These are phyloP conservation scores for Conringia planisiliqua DNA, from an alignment of 345 rosid species.

Conservation along the genomic window DNA sequence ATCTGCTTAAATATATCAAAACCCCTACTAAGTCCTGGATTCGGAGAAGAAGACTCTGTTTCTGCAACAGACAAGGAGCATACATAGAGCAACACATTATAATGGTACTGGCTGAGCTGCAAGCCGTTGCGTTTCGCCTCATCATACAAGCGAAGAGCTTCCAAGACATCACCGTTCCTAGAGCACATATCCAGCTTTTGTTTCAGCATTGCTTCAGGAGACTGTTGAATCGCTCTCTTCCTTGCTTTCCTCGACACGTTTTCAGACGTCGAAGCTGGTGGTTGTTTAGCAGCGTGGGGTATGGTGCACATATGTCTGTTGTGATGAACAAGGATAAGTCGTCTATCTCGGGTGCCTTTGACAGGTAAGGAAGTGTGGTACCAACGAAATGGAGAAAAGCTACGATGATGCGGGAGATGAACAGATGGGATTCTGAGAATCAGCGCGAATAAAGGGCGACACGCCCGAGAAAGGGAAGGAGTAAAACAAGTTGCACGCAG, in stretches of 20 bases:
- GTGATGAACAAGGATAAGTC: conserved; percentile 21
- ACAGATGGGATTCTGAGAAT: conserved; percentile 37
- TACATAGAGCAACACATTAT: conserved; percentile 70
- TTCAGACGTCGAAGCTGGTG: conserved; percentile 20
- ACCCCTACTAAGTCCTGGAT: conserved; percentile 56
- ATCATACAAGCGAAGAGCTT: conserved; percentile 80
- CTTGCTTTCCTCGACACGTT: conserved; percentile 41
- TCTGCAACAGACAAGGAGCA: conserved; percentile 54
- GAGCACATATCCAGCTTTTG: conserved; percentile 69
- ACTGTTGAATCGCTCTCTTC: conserved; percentile 53
- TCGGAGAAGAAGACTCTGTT: conserved; percentile 30
- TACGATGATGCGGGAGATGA: conserved; percentile 12
- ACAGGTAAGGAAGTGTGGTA: conserved; percentile 14
- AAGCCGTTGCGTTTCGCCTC: conserved; percentile 58
- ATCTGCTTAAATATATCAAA: conserved; percentile 78
- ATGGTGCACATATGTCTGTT: conserved; percentile 39
- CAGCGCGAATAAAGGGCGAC: conserved; percentile 28
- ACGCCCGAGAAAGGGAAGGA: conserved; percentile 34
- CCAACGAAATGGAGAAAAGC: conserved; percentile 20
- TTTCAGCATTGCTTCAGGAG: conserved; percentile 57
- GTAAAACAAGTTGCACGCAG: conserved; percentile 38
- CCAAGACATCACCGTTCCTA: conserved; percentile 48
- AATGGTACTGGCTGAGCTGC: conserved; percentile 53
- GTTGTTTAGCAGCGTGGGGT: conserved; percentile 39
- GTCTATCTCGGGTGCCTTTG: conserved; percentile 27